Conservation (phyloP, 441 rosid species). For the Isatis lusitanica region DNA sequence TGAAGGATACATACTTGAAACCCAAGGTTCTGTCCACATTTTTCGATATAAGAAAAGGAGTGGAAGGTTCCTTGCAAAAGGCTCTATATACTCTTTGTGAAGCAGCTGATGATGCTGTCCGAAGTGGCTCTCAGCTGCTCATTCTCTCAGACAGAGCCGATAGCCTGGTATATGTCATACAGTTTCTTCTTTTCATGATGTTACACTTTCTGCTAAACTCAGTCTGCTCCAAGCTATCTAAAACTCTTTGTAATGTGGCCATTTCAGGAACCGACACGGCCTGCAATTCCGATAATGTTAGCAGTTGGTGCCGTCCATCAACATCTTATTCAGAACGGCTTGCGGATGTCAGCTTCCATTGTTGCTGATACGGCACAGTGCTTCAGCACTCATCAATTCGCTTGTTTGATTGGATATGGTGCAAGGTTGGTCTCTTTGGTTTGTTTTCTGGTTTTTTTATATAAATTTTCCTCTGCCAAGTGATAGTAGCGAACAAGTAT, state of each 20-base stretch:
- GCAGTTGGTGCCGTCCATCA: constrained; percentile 99
- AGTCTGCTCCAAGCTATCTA: not conserved
- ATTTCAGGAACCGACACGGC: constrained; percentile 84
- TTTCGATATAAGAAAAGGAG: constrained; percentile 90
- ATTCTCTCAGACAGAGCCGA: constrained; percentile 87
- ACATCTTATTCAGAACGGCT: constrained; percentile 97
- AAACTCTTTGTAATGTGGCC: not conserved
- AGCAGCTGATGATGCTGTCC: constrained; percentile 98
- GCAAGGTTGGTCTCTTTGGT: constrained; percentile 67
- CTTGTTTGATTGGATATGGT: constrained; percentile 97
- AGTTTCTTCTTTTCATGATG: not conserved
- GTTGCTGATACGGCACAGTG: constrained; percentile 98
- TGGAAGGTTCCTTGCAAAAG: constrained; percentile 88
- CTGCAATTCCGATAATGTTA: constrained; percentile 91
- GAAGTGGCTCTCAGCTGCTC: constrained; percentile 94
- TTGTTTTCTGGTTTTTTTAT: not conserved
- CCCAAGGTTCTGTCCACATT: constrained; percentile 68
- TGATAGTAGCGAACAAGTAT: not conserved
- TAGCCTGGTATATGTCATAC: constrained; percentile 53
- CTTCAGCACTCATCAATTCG: constrained; percentile 99
- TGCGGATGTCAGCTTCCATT: constrained; percentile 93
- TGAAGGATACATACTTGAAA: constrained; percentile 70
- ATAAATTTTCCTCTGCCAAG: not conserved
- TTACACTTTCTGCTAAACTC: not conserved
- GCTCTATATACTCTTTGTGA: constrained; percentile 76